Evolutionary conservation across 371 early-diverging fungal genomes (phyloP), one percentile per base, ranked within the genome.

Genomic region (Gilbertella persicaria): DNA sequence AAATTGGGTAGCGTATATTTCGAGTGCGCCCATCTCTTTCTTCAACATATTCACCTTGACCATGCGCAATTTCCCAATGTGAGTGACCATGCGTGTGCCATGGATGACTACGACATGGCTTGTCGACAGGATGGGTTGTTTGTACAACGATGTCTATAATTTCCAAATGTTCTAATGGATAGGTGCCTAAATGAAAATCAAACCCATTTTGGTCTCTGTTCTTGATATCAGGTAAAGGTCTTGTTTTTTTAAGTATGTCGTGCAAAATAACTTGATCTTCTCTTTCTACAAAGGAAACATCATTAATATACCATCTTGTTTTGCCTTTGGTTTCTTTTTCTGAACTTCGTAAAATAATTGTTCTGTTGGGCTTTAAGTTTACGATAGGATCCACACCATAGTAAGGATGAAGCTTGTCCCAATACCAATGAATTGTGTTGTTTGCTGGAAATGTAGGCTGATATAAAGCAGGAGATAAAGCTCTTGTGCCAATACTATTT

Each of bases 31-130:
- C 58, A 48, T 75, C 63, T 20, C 51, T 24, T 24, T 56, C 58
- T 25, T 69, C 62, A 13, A 57, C 47, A 23, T 76, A 76, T 49
- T 73, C 71, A 6, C 77, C 77, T 46, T 53, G n/a, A 12, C 77
- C 77, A 14, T 62, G 40, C 0, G 77, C 77, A 25, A 76, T 70
- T 41, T 64, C 64, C 63, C 68, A 76, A 46, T 76, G 77, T 2
- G 71, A 73, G 23, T 76, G 77, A 5, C 77, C 77, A 24, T 76
- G 77, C 2, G 73, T 76, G 35, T 76, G 77, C 77, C 77, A 76
- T 9, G 73, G 77, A 55, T 76, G 77, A 33, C 58, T 64, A 9
- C 71, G 60, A 38, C 77, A 76, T 10, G 65, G 60, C 7, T 66
- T 53, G 5, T 65, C 66, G 16, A 62, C 54, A 3, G 36, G 46